These are phyloP conservation scores for Talaromyces borbonicus DNA, from an alignment of 495 filamentous ascomycete genomes.

Conservation along the genomic window DNA sequence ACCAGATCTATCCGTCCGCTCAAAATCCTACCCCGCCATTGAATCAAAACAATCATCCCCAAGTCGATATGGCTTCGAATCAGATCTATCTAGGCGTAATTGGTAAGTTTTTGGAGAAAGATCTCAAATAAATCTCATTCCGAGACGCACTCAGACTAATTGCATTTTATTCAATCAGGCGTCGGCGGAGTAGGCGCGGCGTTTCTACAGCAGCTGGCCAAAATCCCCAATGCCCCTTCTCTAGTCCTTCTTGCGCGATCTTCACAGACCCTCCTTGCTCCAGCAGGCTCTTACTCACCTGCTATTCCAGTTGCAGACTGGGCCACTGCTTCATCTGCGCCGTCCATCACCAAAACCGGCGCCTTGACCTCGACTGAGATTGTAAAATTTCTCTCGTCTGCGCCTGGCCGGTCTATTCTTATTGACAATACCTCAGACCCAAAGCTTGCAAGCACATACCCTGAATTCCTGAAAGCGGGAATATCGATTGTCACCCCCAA, in stretches of 20 bases:
- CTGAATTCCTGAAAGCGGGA: slow-evolving; percentile 62
- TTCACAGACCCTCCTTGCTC: slow-evolving; percentile 62
- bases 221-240: slow-evolving; percentile 51
- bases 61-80: slow-evolving; percentile 24
- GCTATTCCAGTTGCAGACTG: slow-evolving; percentile 45
- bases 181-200: slow-evolving; percentile 86
- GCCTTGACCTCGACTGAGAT: slow-evolving; percentile 55
- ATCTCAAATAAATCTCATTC: background rate
- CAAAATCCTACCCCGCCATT: background rate
- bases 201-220: slow-evolving; percentile 75
- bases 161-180: slow-evolving; percentile 39
- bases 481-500: slow-evolving; percentile 91
- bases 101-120: slow-evolving; percentile 18
- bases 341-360: slow-evolving; percentile 39
- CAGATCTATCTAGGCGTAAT: slow-evolving; percentile 40
- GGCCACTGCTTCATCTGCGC: slow-evolving; percentile 43
- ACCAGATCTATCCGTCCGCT: background rate
- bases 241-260: slow-evolving; percentile 75
- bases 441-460: slow-evolving; percentile 68
- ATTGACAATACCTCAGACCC: slow-evolving; percentile 92
- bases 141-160: background rate
- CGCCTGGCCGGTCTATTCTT: slow-evolving; percentile 64
- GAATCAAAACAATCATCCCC: too few relatives aligned
- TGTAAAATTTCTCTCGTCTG: slow-evolving; percentile 56
- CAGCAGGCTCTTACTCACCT: slow-evolving; percentile 30